A percentile compares a stretch with the other conserved stretches of the same genome.
phyloP scores from a whole-genome alignment of 345 rosid species.

The Brassica carinata region DNA sequence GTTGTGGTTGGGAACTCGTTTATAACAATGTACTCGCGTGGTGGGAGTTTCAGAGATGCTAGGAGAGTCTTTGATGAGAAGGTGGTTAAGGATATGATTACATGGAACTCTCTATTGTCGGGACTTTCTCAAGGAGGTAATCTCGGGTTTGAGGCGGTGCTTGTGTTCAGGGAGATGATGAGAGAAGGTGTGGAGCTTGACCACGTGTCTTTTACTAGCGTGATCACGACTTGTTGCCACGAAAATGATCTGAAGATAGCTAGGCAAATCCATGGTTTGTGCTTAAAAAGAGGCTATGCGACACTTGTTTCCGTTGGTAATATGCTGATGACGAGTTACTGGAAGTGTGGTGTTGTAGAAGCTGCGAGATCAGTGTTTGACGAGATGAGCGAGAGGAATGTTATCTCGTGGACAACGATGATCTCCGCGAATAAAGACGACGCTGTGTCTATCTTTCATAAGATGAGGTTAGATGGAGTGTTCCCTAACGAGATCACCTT shows the following conservation, averaged over 20 bases:
- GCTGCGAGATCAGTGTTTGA: conserved; percentile 60
- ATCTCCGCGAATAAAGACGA: conserved; percentile 58
- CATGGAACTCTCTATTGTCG: conserved; percentile 87
- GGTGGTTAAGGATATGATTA: conserved; percentile 65
- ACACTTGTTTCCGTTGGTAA: conserved; percentile 66
- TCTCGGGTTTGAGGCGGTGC: conserved; percentile 58
- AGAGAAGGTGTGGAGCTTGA: conserved; percentile 67
- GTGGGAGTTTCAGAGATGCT: conserved; percentile 55
- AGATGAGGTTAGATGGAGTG: conserved; percentile 70
- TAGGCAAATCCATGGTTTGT: conserved; percentile 77
- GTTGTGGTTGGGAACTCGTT: conserved; percentile 78
- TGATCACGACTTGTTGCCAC: conserved; percentile 72
- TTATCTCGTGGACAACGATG: conserved; percentile 87
- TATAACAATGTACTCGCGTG: conserved; percentile 69
- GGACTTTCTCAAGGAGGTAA: conserved; percentile 73
- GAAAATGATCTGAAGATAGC: conserved; percentile 63
- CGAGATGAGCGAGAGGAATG: conserved; percentile 65
- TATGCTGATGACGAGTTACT: conserved; percentile 74
- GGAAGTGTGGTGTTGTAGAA: conserved; percentile 57
- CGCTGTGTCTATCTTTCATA: conserved; percentile 57
- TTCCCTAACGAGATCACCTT: conserved; percentile 81
- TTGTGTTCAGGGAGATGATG: conserved; percentile 60
- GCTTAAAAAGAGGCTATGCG: conserved; percentile 64
- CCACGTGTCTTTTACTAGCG: conserved; percentile 82
- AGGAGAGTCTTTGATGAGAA: conserved; percentile 67